Base-by-base conservation (phyloP, 306 rosid genomes). In the Cucurbita maxima region DNA sequence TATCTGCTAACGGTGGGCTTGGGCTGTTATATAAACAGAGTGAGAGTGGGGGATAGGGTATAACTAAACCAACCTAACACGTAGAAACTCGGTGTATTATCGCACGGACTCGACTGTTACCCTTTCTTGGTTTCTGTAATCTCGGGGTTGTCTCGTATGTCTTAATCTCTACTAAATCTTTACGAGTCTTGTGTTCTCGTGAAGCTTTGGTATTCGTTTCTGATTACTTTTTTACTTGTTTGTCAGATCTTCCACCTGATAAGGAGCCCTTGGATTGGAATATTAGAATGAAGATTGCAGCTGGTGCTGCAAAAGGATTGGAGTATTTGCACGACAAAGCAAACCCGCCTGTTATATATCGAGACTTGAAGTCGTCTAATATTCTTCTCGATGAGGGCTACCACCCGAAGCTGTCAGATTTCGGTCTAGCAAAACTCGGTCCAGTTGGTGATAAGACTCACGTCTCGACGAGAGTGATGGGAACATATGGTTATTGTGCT, bases 401-500 rank as follows among this genome's bases (percentile, higher is more conserved):
- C 81, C 82, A 83, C 79, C 95, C 92, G 38, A 89, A 89, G 83
- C 76, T 92, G 66, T 92, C 92, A 44, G 96, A 89, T 84, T 88
- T 92, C 59, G 95, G 96, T 80, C 87, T 89, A 67, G 96, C 97
- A 25, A 92, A 86, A 80, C 82, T 86, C 12, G 95, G 95, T 48
- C 96, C 96, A 0, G 85, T 80, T 34, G 96, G 92, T 71, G 96
- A 89, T 64, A 86, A 84, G 78, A 86, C 89, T 47, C 96, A 92
- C 40, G 98, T 87, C 76, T 88, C 96, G 4, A 92, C 92, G 0
- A 85, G 89, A 72, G 89, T 86, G 44, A 84, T 83, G 95, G 97
- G 95, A n/a, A 92, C 95, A 30, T 85, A 88, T 68, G 95, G 96
- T 18, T 89, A 89, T 76, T 89, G 97, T 78, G 97, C 97, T 18